These are phyloP conservation scores for Venturia effusa DNA, from an alignment of 2,329 filamentous ascomycete genomes.

Conservation along the genomic window DNA sequence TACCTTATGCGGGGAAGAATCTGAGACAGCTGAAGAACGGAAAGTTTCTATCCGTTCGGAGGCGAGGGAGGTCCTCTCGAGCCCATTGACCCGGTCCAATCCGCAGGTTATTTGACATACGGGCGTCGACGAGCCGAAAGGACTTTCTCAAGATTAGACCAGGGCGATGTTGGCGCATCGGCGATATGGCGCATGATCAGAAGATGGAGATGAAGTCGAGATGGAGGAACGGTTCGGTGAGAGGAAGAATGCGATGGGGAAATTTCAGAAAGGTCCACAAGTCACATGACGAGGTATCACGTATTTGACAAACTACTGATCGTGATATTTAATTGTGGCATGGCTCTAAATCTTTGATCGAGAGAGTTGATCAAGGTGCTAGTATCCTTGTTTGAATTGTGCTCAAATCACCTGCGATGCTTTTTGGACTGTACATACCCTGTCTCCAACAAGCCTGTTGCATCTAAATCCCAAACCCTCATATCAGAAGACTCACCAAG, in stretches of 20 bases:
- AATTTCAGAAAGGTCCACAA: not conserved
- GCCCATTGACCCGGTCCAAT: not conserved
- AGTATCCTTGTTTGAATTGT: no score
- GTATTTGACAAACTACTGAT: not conserved
- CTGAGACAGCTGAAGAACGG: not conserved
- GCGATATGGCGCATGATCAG: not conserved
- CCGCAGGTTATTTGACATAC: not conserved
- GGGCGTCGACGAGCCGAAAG: not conserved
- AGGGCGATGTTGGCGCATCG: not conserved
- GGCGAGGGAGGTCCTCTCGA: no score
- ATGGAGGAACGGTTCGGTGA: not conserved
- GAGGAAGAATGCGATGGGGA: not conserved
- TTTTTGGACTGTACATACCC: no score
- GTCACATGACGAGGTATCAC: not conserved
- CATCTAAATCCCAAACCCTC: not conserved
- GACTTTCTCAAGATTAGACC: not conserved
- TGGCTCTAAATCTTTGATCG: not conserved
- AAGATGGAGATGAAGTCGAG: not conserved
- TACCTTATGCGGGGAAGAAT: not conserved
- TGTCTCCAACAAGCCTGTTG: not conserved
- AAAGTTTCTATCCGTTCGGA: not conserved
- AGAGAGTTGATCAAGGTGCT: no score
- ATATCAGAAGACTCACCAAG: conserved; percentile 39
- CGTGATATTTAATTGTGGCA: not conserved
- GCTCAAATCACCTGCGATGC: no score